Evolutionary conservation across 805 yeast species (phyloP), one percentile per base, ranked within the genome.

Genomic region (Cyberlindnera euphorbiiphila): DNA sequence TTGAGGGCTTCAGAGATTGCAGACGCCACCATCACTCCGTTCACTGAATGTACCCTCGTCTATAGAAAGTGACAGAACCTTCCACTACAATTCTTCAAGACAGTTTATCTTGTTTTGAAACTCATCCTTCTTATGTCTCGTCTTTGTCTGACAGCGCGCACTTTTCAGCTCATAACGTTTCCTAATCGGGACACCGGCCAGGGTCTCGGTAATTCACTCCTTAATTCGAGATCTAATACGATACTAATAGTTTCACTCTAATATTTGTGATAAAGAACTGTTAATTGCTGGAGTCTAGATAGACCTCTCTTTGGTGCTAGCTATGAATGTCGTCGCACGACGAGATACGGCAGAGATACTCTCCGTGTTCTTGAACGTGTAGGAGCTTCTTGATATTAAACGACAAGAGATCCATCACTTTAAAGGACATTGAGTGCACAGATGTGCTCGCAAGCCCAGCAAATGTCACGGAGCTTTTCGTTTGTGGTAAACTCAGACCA

Each of bases 401-500:
- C 2, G 47, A 31, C 13, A 50, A 38, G 8, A 51, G 19, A 25
- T 51, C 57, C 25, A 26, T 17, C 9, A 50, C 25, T 4, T 41
- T 43, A 37, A 48, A 43, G 9, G 35, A 29, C 8, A 42, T 6
- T 3, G 36, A 25, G 41, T 52, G 55, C 4, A 29, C 28, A 1
- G 32, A 12, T 12, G 38, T 29, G n/a, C 23, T 26, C 0, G 56
- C 51, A 27, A 33, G 29, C 1, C 57, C 57, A 13, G 22, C 13
- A 18, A 43, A 50, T 3, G 23, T 15, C 3, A 53, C 51, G 6
- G 35, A 25, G 9, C 44, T 40, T 22, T 41, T 45, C 9, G 68
- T 61, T 39, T 61, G 68, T 34, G 71, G 71, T 17, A 64, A 54
- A 14, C 58, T 65, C 1, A 57, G 65, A 4, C 51, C 59, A 3